These are phyloP conservation scores for Crithidia fasciculata DNA, from an alignment of 208 protist species.

Conservation along the genomic window DNA sequence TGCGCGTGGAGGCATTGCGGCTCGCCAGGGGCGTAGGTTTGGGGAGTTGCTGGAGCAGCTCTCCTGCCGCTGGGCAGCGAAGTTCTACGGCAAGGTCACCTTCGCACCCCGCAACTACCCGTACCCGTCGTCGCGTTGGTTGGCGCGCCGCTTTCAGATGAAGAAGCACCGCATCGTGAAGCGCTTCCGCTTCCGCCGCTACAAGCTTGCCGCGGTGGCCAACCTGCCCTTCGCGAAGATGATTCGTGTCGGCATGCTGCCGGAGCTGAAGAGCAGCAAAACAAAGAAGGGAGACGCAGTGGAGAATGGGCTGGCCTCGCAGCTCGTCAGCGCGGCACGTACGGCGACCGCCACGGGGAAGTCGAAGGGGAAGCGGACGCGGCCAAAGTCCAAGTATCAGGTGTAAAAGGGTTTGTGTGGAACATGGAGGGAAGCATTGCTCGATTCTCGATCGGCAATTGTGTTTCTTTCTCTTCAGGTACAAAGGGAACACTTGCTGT, in stretches of 20 bases:
- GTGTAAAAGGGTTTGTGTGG: slow-evolving; percentile 43
- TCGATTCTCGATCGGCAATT: no score
- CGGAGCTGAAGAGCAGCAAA: slow-evolving; percentile 91
- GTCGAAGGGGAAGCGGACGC: slow-evolving; percentile 62
- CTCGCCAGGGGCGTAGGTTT: slow-evolving; percentile 9
- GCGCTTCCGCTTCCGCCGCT: slow-evolving; percentile 89
- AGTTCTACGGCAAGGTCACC: slow-evolving; percentile 89
- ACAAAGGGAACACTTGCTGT: no score
- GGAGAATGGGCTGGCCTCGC: slow-evolving; percentile 67
- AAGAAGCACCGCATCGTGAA: slow-evolving; percentile 92
- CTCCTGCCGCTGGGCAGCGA: slow-evolving; percentile 77
- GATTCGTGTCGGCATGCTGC: slow-evolving; percentile 92
- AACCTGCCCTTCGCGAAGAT: slow-evolving; percentile 92
- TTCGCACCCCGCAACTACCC: slow-evolving; percentile 87
- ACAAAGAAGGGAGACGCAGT: slow-evolving; percentile 84
- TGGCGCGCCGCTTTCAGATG: slow-evolving; percentile 89
- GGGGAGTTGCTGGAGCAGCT: slow-evolving; percentile 64
- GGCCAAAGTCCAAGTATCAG: slow-evolving; percentile 91
- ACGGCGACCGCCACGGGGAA: slow-evolving; percentile 45
- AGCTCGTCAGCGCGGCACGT: slow-evolving; percentile 68
- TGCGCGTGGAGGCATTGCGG: background rate
- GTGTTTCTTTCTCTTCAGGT: no score
- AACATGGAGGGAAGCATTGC: no score
- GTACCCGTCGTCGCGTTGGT: slow-evolving; percentile 86
- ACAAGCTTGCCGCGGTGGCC: slow-evolving; percentile 89